phyloP scores from a whole-genome alignment of 2,329 filamentous ascomycete species.

The Helminthosporium solani region DNA sequence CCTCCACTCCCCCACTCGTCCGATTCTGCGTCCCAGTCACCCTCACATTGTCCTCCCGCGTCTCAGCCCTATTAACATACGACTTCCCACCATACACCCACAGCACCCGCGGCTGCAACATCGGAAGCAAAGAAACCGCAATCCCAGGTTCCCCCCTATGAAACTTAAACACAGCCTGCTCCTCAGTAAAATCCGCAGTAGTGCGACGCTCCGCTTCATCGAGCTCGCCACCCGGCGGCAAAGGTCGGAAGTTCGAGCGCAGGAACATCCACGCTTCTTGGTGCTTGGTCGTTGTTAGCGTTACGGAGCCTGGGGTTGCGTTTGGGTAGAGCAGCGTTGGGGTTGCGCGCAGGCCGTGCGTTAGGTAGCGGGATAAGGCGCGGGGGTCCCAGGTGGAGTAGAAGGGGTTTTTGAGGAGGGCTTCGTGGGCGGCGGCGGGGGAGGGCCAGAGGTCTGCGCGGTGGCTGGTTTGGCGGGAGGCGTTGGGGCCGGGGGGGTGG shows the following conservation, averaged over 20 bases:
- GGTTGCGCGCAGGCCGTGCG: slow-evolving; percentile 10
- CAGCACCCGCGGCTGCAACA: neutral
- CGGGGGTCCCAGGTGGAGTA: slow-evolving; percentile 17
- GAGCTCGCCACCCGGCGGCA: slow-evolving; percentile 5
- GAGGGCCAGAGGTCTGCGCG: slow-evolving; percentile 18
- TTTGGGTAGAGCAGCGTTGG: neutral
- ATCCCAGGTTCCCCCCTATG: neutral
- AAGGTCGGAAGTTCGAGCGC: slow-evolving; percentile 11
- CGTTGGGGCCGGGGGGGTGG: slow-evolving; percentile 19
- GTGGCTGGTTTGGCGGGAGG: slow-evolving; percentile 13
- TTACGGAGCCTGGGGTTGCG: slow-evolving; percentile 4
- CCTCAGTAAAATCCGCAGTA: neutral
- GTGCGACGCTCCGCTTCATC: neutral
- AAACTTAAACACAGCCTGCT: neutral
- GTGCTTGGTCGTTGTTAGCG: slow-evolving; percentile 18
- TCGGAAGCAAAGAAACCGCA: neutral
- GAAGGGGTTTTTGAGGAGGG: slow-evolving; percentile 14
- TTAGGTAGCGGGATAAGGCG: slow-evolving; percentile 9
- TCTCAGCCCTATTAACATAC: neutral
- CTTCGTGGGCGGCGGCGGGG: slow-evolving; percentile 10
- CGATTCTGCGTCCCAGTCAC: neutral
- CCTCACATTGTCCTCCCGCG: neutral
- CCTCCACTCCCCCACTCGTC: neutral
- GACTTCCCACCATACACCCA: neutral
- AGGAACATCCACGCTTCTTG: slow-evolving; percentile 24